Percentiles rank a stretch among this genome's conserved stretches.
Evolutionary conservation across 2,329 filamentous ascomycete species (phyloP).

Genomic region (Epichloe baconii): DNA sequence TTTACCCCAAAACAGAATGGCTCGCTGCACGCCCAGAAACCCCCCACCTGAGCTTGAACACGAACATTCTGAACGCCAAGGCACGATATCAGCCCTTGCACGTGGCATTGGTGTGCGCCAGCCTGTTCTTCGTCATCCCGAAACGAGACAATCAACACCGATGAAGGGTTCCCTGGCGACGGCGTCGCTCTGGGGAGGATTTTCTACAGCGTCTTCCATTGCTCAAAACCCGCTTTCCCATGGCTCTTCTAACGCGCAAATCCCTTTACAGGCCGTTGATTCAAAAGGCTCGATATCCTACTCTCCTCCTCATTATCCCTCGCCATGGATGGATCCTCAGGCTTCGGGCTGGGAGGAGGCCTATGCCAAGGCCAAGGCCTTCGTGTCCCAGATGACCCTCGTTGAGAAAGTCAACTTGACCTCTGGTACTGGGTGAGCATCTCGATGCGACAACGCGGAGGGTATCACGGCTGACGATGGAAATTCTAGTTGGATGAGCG

Average conservation of each 20-base stretch:
- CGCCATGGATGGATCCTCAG: slow-evolving; percentile 69
- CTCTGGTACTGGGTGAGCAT: slow-evolving; percentile 65
- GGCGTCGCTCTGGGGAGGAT: background rate
- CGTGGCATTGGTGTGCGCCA: background rate
- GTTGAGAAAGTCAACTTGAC: slow-evolving; percentile 90
- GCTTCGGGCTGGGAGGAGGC: slow-evolving; percentile 63
- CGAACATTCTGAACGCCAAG: background rate
- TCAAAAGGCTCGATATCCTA: slow-evolving; percentile 17
- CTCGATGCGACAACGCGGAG: slow-evolving; percentile 6
- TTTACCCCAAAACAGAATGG: background rate
- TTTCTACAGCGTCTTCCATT: background rate
- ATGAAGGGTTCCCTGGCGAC: background rate
- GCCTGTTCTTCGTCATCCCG: no score
- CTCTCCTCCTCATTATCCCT: slow-evolving; percentile 61
- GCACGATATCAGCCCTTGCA: background rate
- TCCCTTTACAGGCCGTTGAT: slow-evolving; percentile 9
- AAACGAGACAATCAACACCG: background rate
- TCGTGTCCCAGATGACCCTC: slow-evolving; percentile 74
- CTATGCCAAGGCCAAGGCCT: slow-evolving; percentile 60
- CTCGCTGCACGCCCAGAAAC: background rate
- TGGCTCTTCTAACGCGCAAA: slow-evolving; percentile 12
- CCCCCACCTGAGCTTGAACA: background rate
- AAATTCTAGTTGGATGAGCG: slow-evolving; percentile 30
- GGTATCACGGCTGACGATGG: background rate
- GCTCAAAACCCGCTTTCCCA: background rate